Conservation (phyloP, 495 filamentous ascomycete species). For the Delitschia confertaspora region DNA sequence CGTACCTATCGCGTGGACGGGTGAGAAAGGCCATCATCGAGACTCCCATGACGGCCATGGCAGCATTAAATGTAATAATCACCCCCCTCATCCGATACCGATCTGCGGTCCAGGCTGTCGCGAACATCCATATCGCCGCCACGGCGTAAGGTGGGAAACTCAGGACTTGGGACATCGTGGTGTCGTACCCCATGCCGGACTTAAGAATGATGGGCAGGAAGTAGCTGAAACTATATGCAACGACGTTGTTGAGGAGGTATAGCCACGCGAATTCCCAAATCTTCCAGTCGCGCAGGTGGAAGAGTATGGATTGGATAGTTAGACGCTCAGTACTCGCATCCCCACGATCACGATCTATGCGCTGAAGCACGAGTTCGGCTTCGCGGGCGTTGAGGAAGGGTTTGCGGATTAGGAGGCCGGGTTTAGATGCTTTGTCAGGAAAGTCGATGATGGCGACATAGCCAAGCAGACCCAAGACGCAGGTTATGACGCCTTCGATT, state of each 20-base stretch:
- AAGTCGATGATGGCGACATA: slow-evolving; percentile 83
- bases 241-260: slow-evolving; percentile 51
- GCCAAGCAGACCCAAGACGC: too few species aligned
- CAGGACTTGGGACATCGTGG: slow-evolving; percentile 51
- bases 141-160: slow-evolving; percentile 54
- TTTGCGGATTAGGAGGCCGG: slow-evolving; percentile 2
- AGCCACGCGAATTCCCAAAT: slow-evolving; percentile 55
- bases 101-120: slow-evolving; percentile 46
- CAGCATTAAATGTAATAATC: slow-evolving; percentile 47
- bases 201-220: slow-evolving; percentile 58
- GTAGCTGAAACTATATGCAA: slow-evolving; percentile 56
- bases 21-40: slow-evolving; percentile 45
- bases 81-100: slow-evolving; percentile 49
- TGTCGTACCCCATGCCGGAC: slow-evolving; percentile 48
- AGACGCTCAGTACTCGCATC: slow-evolving; percentile 5
- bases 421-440: slow-evolving; percentile 45
- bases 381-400: slow-evolving; percentile 3
- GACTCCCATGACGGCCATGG: slow-evolving; percentile 42
- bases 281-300: slow-evolving; percentile 33
- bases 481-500: slow-evolving; percentile 38
- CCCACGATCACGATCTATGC: slow-evolving; percentile 5
- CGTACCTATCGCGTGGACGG: slow-evolving; percentile 1
- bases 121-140: slow-evolving; percentile 52
- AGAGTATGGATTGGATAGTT: slow-evolving; percentile 1
- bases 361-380: background rate